Base-by-base conservation (phyloP, 306 rosid species). In the Acmispon strigosus region DNA sequence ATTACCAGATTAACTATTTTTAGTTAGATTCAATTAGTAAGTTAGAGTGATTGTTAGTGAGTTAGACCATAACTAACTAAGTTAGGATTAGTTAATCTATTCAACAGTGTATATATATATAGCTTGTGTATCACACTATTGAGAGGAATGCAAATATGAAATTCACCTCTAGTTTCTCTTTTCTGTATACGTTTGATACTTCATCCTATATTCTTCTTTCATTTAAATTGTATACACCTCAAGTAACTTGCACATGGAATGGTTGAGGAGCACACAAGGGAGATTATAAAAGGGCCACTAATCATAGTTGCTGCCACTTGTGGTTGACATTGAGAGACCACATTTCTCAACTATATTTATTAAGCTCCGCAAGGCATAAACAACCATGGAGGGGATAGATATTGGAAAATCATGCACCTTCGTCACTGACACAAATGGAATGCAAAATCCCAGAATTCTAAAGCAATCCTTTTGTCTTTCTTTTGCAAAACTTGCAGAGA, bases 381-480 rank as follows among this genome's bases (percentile, higher is more conserved):
- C 60, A 45, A 62, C 8, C 13, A 80, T 83, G 85, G 78, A 50
- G 44, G 62, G 18, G 14, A 44, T 50, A 29, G 72, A 48, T 24
- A 57, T 71, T 27, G 32, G 32, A 49, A 37, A 48, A 16, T 13
- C 73, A 27, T 22, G 32, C 73, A 45, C 68, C 67, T 14, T 29
- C n/a, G 42, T 29, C 18, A 12, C 55, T 10, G 56, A 82, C 18
- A 50, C 37, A 27, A 27, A 4, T 27, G 32, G 32, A 27, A 27
- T 27, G 4, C 67, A 69, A 79, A 79, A 58, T 68, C 71, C 72
- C 10, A 66, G 8, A 27, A 24, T 48, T 27, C 49, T 37, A 5
- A 69, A 61, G 15, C 73, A 41, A 15, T 27, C 32, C 3, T 27
- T 27, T 27, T 27, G 4, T 27, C 69, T 49, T 66, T 18, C 70